A percentile compares a stretch with the other conserved stretches of the same genome.
Conservation (phyloP, 169 alveolate genomes). For the Eimeria sp. region DNA sequence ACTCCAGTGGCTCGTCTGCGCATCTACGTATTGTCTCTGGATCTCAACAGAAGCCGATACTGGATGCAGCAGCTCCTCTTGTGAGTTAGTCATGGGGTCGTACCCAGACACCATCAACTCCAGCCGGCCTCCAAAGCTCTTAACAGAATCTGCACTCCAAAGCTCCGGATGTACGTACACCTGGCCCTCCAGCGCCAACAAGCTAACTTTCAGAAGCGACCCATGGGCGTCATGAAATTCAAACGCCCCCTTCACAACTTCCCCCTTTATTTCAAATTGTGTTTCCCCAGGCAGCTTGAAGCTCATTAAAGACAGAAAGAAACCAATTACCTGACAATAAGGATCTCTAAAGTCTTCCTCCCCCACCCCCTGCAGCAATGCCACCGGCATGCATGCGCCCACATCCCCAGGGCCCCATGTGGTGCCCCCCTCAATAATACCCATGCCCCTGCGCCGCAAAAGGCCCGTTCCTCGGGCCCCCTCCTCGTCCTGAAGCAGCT, state of each 20-base stretch:
- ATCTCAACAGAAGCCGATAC: slow-evolving; percentile 75
- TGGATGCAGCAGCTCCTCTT: slow-evolving; percentile 76
- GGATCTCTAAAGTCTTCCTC: slow-evolving; percentile 71
- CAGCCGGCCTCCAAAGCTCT: slow-evolving; percentile 65
- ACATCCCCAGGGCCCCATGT: slow-evolving; percentile 15
- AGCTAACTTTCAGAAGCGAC: slow-evolving; percentile 71
- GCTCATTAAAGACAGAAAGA: slow-evolving; percentile 49
- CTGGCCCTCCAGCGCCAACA: slow-evolving; percentile 72
- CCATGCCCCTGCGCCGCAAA: background rate
- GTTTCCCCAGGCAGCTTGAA: slow-evolving; percentile 75
- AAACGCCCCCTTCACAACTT: slow-evolving; percentile 52
- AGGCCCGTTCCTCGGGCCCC: background rate
- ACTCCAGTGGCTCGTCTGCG: slow-evolving; percentile 51
- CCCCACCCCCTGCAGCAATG: slow-evolving; percentile 35
- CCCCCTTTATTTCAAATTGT: slow-evolving; percentile 45
- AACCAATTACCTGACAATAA: slow-evolving; percentile 29
- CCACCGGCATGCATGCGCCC: slow-evolving; percentile 32
- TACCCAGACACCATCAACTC: slow-evolving; percentile 81
- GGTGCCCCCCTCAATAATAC: background rate
- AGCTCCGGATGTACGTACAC: slow-evolving; percentile 75
- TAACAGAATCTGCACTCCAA: slow-evolving; percentile 56
- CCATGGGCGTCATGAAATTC: slow-evolving; percentile 82
- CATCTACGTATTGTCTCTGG: slow-evolving; percentile 77
- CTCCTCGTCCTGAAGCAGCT: slow-evolving; percentile 20
- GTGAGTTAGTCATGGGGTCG: slow-evolving; percentile 82